Evolutionary conservation across 495 filamentous ascomycete genomes (phyloP).

Genomic region (Penicillium samsonianum): DNA sequence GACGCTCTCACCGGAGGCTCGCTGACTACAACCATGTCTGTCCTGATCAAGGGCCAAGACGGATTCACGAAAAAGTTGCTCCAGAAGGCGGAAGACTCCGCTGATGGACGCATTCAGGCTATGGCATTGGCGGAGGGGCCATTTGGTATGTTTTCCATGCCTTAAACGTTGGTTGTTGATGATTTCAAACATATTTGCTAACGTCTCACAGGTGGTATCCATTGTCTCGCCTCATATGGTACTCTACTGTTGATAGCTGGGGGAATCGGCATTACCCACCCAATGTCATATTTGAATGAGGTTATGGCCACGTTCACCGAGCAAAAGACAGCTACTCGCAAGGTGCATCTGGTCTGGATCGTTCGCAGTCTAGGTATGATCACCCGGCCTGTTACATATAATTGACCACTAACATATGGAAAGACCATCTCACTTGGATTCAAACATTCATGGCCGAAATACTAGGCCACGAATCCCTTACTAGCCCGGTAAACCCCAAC

Average conservation of each 20-base stretch:
- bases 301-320: slow-evolving; percentile 45
- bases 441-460: slow-evolving; percentile 47
- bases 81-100: slow-evolving; percentile 42
- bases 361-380: slow-evolving; percentile 41
- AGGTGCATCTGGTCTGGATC: slow-evolving; percentile 44
- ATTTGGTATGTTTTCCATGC: slow-evolving; percentile 42
- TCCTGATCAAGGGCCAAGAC: slow-evolving; percentile 55
- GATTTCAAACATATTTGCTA: neutral
- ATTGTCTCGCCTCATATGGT: slow-evolving; percentile 54
- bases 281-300: slow-evolving; percentile 55
- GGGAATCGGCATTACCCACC: slow-evolving; percentile 62
- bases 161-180: neutral
- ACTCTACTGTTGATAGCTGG: slow-evolving; percentile 57
- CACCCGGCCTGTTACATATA: neutral
- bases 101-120: slow-evolving; percentile 43
- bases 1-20: slow-evolving; percentile 34
- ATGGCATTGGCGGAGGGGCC: slow-evolving; percentile 57
- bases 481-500: slow-evolving; percentile 23
- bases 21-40: slow-evolving; percentile 46
- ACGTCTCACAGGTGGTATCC: slow-evolving; percentile 41
- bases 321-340: slow-evolving; percentile 46
- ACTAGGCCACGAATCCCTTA: slow-evolving; percentile 37
- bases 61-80: slow-evolving; percentile 57
- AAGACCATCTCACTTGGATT: slow-evolving; percentile 48
- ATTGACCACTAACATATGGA: slow-evolving; percentile 4